A percentile compares a stretch with the other conserved stretches of the same genome.
These are phyloP conservation scores for Saraca asoca DNA, from an alignment of 331 rosid genomes.

Conservation along the genomic window DNA sequence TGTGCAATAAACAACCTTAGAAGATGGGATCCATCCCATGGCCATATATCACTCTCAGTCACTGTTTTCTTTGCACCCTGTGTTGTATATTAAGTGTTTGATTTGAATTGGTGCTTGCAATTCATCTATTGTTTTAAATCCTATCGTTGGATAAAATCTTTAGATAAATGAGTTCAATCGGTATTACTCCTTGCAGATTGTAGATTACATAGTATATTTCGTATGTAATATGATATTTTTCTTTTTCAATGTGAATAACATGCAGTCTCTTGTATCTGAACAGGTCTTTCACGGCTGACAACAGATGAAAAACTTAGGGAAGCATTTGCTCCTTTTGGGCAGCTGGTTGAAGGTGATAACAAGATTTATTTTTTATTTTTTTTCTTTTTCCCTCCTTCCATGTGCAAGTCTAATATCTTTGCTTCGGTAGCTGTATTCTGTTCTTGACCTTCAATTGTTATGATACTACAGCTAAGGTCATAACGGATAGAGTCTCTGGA, in stretches of 20 bases:
- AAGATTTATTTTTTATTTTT: neutral
- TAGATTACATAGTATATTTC: neutral
- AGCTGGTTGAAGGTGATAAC: constrained; percentile 59
- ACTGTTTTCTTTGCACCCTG: too few relatives aligned
- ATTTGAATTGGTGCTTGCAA: too few relatives aligned
- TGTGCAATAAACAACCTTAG: too few relatives aligned
- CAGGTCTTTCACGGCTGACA: constrained; percentile 86
- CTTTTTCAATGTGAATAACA: neutral
- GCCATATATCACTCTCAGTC: too few relatives aligned
- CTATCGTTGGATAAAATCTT: too few relatives aligned
- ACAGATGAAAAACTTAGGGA: constrained; percentile 76
- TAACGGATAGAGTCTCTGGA: constrained; percentile 75
- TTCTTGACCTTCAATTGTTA: constrained; percentile 27
- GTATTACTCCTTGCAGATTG: too few relatives aligned
- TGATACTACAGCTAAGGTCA: constrained; percentile 66
- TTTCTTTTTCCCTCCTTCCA: too few relatives aligned
- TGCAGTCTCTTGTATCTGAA: constrained; percentile 25
- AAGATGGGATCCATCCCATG: too few relatives aligned
- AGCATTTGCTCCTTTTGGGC: constrained; percentile 81
- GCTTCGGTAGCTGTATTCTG: constrained; percentile 1
- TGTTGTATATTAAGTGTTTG: too few relatives aligned
- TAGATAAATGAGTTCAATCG: too few relatives aligned
- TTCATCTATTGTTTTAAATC: too few relatives aligned
- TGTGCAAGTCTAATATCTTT: neutral
- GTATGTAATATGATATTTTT: neutral